Base-by-base conservation (phyloP, 495 filamentous ascomycete genomes). In the Thozetella sp. region DNA sequence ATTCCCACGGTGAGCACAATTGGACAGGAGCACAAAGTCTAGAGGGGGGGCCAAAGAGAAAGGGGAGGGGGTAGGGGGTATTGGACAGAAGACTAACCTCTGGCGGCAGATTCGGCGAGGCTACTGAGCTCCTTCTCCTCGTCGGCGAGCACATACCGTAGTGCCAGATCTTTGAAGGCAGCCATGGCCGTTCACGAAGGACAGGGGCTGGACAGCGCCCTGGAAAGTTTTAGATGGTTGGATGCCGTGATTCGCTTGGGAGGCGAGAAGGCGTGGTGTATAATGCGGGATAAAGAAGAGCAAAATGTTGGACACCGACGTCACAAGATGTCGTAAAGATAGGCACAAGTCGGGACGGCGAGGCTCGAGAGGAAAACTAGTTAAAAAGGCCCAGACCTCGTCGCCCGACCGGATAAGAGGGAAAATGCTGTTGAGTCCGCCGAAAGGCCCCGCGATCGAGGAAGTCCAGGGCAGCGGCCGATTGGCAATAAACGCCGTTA, bases 111-210 rank as follows among this genome's bases (percentile, higher is more conserved):
- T 54, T 72, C 63, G 25, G 67, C 65, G 58, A 81, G 69, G 25
- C 57, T 64, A 25, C 57, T 59, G 50, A 70, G 71, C 26, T 62
- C 61, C 9, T 67, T 61, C 25, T 72, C 69, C 17, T 78, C 75
- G 48, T 81, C 78, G 3, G 74, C 62, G 58, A 81, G 77, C 55
- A 81, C 78, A 65, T 79, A 81, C 57, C 78, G 66, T 55, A 80
- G 65, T 34, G 78, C 78, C 64, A 73, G 76, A 51, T 78, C 73
- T 53, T 75, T 76, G 59, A 79, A 81, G 59, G 65, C 74, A 24
- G 74, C 74, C 77, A 79, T 79, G 55, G 51, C 68, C 40, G 53
- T 37, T 25, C 4, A 48, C 58, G 24, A 52, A 51, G 17, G 52
- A 25, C 51, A 43, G 30, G 46, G 52, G 13, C 40, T n/a, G 17